phyloP scores from a whole-genome alignment of 345 rosid species.

The Viola odorata region DNA sequence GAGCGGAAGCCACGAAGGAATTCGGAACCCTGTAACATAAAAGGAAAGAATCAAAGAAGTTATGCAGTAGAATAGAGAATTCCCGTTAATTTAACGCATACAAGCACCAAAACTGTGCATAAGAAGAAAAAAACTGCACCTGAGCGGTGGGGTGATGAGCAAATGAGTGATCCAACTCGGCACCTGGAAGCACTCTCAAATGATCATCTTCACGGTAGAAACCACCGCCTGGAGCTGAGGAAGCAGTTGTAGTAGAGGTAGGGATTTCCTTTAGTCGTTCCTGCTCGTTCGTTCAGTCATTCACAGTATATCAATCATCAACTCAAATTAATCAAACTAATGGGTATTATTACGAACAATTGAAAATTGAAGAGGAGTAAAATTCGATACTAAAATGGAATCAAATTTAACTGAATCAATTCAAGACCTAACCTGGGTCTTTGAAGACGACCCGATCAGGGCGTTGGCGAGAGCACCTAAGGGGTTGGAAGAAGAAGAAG shows the following conservation, averaged over 20 bases:
- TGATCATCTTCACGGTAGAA: slow-evolving; percentile 38
- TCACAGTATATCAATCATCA: neutral
- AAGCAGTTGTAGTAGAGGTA: slow-evolving; percentile 35
- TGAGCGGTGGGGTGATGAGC: slow-evolving; percentile 45
- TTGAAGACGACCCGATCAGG: slow-evolving; percentile 82
- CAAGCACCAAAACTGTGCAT: neutral
- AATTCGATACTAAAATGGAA: neutral
- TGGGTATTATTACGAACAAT: neutral
- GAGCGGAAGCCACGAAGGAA: slow-evolving; percentile 64
- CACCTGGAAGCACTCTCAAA: slow-evolving; percentile 68
- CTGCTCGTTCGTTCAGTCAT: slow-evolving; percentile 27
- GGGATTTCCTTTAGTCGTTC: slow-evolving; percentile 87
- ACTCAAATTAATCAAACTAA: neutral
- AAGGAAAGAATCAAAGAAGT: neutral
- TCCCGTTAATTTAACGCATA: neutral
- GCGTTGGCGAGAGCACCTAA: slow-evolving; percentile 92
- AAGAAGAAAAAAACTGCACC: slow-evolving; percentile 34
- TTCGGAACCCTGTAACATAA: slow-evolving; percentile 50
- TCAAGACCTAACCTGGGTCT: slow-evolving; percentile 61
- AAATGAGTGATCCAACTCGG: slow-evolving; percentile 63
- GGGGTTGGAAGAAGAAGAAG: slow-evolving; percentile 88
- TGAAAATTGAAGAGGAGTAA: neutral
- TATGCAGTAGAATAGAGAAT: neutral
- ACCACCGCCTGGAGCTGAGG: slow-evolving; percentile 36
- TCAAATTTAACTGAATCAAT: too few species aligned